These are phyloP conservation scores for Fagopyrum esculentum DNA, from an alignment of 148 eudicot genomes.

Conservation along the genomic window DNA sequence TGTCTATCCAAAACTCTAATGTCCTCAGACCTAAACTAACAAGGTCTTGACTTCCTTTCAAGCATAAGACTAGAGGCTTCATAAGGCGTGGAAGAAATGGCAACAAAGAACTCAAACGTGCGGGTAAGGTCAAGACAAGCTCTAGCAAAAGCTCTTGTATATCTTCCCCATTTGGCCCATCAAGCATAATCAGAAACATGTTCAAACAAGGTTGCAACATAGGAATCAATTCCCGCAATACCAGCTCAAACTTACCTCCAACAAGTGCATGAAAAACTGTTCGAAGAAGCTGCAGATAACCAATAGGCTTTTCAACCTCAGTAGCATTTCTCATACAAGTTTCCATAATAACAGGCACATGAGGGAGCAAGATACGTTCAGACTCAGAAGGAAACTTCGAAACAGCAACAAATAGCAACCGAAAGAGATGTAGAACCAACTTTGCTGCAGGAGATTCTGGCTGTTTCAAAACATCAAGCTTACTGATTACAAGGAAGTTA, in stretches of 20 bases:
- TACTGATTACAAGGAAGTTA: constrained; percentile 89
- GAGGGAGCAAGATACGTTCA: constrained; percentile 91
- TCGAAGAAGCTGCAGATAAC: constrained; percentile 87
- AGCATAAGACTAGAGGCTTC: constrained; percentile 93
- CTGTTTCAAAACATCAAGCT: constrained; percentile 85
- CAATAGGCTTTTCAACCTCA: constrained; percentile 92
- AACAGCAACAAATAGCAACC: constrained; percentile 68
- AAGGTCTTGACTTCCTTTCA: constrained; percentile 78
- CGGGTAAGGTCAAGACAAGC: constrained; percentile 86
- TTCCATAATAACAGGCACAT: constrained; percentile 91
- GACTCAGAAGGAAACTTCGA: constrained; percentile 84
- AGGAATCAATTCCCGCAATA: constrained; percentile 77
- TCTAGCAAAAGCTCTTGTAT: constrained; percentile 83
- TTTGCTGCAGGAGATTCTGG: constrained; percentile 94
- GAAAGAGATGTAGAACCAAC: constrained; percentile 86
- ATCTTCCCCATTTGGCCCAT: constrained; percentile 91
- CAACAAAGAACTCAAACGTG: constrained; percentile 86
- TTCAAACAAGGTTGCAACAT: constrained; percentile 81
- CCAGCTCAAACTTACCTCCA: constrained; percentile 88
- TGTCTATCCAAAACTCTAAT: constrained; percentile 97
- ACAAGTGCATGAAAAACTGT: constrained; percentile 97
- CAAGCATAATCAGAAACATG: constrained; percentile 91
- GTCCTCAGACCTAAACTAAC: constrained; percentile 87
- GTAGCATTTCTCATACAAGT: constrained; percentile 83
- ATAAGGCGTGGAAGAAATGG: constrained; percentile 94